These are phyloP conservation scores for Fraxinus excelsior DNA, from an alignment of 257 asterid species.

Conservation along the genomic window DNA sequence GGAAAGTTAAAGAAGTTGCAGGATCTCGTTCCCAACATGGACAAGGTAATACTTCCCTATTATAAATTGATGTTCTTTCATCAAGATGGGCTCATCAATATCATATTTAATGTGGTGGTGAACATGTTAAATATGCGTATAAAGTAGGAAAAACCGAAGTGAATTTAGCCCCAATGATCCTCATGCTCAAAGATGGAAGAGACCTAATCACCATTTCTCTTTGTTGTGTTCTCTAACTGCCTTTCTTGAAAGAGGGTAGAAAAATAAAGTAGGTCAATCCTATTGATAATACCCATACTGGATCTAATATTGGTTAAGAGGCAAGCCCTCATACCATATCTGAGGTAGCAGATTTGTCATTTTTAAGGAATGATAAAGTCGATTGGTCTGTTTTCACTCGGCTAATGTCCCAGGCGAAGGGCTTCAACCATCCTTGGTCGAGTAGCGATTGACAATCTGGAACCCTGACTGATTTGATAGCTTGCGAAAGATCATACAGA, in stretches of 20 bases:
- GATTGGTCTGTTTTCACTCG: not conserved
- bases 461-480: not conserved
- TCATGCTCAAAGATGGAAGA: too few species aligned
- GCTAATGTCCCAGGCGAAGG: not conserved
- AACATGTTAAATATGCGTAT: not conserved
- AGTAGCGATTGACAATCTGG: too few species aligned
- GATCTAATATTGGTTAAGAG: too few species aligned
- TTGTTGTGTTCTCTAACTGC: too few species aligned
- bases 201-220: too few species aligned
- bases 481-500: not conserved
- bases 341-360: not conserved
- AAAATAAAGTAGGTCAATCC: too few species aligned
- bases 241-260: too few species aligned
- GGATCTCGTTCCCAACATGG: conserved; percentile 98
- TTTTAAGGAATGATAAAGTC: too few species aligned
- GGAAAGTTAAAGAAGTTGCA: conserved; percentile 83
- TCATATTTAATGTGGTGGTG: not conserved
- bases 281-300: too few species aligned
- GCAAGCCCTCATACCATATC: not conserved
- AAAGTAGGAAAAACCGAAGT: not conserved
- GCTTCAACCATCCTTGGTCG: not conserved
- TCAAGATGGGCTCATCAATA: not conserved
- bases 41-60: conserved; percentile 53
- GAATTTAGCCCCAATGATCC: not conserved
- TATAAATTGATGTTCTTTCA: not conserved